Base-by-base conservation (phyloP, 805 yeast species). In the Wickerhamomyces kurtzmanii region DNA sequence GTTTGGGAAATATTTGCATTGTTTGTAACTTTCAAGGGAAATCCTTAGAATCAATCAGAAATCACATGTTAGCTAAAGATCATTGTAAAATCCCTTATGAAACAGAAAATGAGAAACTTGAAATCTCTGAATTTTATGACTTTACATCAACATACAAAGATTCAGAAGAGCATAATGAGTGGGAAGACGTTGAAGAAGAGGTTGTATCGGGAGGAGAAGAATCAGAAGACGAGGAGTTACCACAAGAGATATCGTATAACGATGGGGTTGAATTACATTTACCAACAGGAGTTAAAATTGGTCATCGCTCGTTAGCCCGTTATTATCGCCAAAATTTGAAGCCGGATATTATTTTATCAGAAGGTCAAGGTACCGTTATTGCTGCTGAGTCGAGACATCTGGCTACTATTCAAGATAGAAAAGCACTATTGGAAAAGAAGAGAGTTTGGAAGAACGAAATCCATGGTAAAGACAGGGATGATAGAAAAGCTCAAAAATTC, bases 81-180 rank as follows among this genome's bases (percentile, higher is more conserved):
- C 98, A 91, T 53, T 81, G 87, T 61, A 71, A 71, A 48, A 74
- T 91, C 29, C 97, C 97, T 4, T 91, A 84, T 51, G 96, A 91
- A 43, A 51, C 68, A 5, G 86, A 81, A 34, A 75, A 79, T 39
- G 94, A 87, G 44, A 82, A 77, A 50, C 59, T 84, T 32, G 98
- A 91, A 53, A 71, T 89, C 12, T 76, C 94, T 0, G 94, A 86
- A 31, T 91, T 83, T 46, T 91, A 89, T 49, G 96, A 91, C 50
- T 91, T 87, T 60, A 62, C 76, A 2, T 67, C 83, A 3, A 71
- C 94, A 3, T 89, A 87, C 47, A 34, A 31, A 22, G 22, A 26
- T 20, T 19, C 16, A 9, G 46, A 38, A 2, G 53, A 35, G 12
- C 51, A 39, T 5, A 57, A 39, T 14, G 59, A 38, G 3, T 61